A percentile compares a stretch with the other conserved stretches of the same genome.
Evolutionary conservation across 768 basidiomycete species (phyloP).

Genomic region (Lactarius vividus): DNA sequence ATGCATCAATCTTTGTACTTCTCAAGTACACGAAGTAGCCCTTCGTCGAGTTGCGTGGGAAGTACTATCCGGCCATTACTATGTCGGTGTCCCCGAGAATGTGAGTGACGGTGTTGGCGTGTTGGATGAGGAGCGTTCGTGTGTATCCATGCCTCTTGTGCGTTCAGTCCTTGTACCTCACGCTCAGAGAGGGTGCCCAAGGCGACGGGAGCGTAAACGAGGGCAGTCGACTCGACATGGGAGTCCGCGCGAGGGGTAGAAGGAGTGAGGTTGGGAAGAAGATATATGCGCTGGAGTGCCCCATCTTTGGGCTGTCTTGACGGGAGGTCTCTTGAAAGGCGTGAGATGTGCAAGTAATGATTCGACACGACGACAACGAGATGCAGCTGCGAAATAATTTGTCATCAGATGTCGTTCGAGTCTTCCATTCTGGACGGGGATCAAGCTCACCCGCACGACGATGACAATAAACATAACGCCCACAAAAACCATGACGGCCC

Average conservation of each 20-base stretch:
- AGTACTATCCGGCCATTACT: slow-evolving; percentile 33
- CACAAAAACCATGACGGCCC: slow-evolving; percentile 57
- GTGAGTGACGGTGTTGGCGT: slow-evolving; percentile 33
- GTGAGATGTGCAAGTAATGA: slow-evolving; percentile 55
- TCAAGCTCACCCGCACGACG: slow-evolving; percentile 58
- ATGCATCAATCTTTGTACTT: slow-evolving; percentile 26
- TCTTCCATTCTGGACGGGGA: not conserved
- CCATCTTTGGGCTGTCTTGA: slow-evolving; percentile 28
- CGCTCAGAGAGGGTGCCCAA: slow-evolving; percentile 52
- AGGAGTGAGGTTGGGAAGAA: slow-evolving; percentile 47
- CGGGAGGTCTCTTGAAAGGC: slow-evolving; percentile 36
- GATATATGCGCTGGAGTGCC: slow-evolving; percentile 57
- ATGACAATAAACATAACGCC: slow-evolving; percentile 59
- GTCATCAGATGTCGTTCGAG: slow-evolving; percentile 3
- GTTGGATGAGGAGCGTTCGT: slow-evolving; percentile 25
- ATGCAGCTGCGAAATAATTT: slow-evolving; percentile 51
- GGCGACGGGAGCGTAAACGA: slow-evolving; percentile 74
- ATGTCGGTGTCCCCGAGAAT: slow-evolving; percentile 26
- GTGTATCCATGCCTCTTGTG: slow-evolving; percentile 66
- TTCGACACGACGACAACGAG: slow-evolving; percentile 71
- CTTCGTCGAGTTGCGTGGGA: slow-evolving; percentile 46
- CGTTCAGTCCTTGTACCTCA: slow-evolving; percentile 48
- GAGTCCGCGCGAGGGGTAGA: slow-evolving; percentile 30
- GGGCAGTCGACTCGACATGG: slow-evolving; percentile 10
- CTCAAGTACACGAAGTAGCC: slow-evolving; percentile 39